Conservation (phyloP, 129 eudicot genomes). For the Tanacetum coccineum region DNA sequence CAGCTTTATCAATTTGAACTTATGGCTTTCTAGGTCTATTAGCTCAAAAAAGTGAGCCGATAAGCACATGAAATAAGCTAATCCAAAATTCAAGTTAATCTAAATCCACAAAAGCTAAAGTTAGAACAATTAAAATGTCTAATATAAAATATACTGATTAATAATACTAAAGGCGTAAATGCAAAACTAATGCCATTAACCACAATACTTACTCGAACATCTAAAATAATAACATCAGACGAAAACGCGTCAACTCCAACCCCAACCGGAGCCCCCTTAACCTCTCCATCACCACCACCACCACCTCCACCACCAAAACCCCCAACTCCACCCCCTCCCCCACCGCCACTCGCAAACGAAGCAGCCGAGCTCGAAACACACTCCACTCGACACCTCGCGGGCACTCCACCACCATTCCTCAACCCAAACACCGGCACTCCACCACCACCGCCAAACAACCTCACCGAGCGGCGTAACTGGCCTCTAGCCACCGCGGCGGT, state of each 20-base stretch:
- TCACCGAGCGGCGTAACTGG: conserved; percentile 20
- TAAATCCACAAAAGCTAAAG: no score
- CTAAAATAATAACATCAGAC: conserved; percentile 84
- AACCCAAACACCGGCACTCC: conserved; percentile 6
- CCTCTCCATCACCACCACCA: conserved; percentile 63
- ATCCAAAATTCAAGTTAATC: no score
- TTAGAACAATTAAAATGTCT: background rate
- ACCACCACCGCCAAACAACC: conserved; percentile 22
- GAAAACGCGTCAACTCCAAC: conserved; percentile 40
- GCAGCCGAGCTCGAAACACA: conserved; percentile 59
- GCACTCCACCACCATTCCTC: conserved; percentile 22
- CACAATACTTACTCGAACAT: conserved; percentile 67
- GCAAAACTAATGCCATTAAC: no score
- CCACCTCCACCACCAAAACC: conserved; percentile 36
- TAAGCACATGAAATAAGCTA: no score
- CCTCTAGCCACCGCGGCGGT: conserved; percentile 5
- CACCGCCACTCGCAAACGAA: conserved; percentile 64
- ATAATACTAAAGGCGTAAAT: no score
- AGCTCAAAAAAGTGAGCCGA: background rate
- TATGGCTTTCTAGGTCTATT: background rate
- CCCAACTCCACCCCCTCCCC: conserved; percentile 41
- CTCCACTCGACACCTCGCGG: conserved; percentile 33
- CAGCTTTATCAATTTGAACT: no score
- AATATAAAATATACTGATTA: background rate
- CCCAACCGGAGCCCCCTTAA: conserved; percentile 39